Base-by-base conservation (phyloP, 148 eudicot genomes). In the Talinum fruticosum region DNA sequence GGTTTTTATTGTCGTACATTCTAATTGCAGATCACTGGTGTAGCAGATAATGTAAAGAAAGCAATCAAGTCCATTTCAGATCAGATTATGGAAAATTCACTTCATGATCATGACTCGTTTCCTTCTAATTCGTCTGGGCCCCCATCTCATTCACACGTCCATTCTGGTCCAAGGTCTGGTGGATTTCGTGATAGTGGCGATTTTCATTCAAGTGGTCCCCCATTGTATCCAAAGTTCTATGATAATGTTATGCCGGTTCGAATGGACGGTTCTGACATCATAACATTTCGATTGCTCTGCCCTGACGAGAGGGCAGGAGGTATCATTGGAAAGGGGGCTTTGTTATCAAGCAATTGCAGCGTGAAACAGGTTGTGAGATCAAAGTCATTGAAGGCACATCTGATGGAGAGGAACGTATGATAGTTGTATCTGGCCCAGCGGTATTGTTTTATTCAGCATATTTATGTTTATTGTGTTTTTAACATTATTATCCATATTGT, bases 321-420 rank as follows among this genome's bases (percentile, higher is more conserved):
- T 77, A 87, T 96, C 70, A 96, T 96, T 79, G 99, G 99, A 72
- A 96, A 93, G 82, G 99, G 97, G 29, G 99, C 73, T 84, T 81
- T 67, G 82, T 96, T 34, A 85, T 96, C 38, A 93, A 76, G 83
- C 75, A 87, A 44, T 84, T 96, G 35, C 92, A 90, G 87, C 89
- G 90, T 69, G 97, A 96, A 86, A 87, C 93, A 74, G 97, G 97
- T 13, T 96, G 99, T 86, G 97, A 96, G 73, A 91, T 96, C 80
- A 91, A 89, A 82, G 90, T 93, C 83, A 80, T 87, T 32, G 97
- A 93, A 28, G 85, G 87, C 59, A 30, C 64, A 75, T 80, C 88
- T 44, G 90, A 86, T 75, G 87, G 83, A 77, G 97, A 90, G 72
- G 97, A 96, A 49, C 97, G 99, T 69, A 81, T 93, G 36, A 84